Evolutionary conservation across 441 rosid genomes (phyloP).

Genomic region (Flueggea neowawraea): DNA sequence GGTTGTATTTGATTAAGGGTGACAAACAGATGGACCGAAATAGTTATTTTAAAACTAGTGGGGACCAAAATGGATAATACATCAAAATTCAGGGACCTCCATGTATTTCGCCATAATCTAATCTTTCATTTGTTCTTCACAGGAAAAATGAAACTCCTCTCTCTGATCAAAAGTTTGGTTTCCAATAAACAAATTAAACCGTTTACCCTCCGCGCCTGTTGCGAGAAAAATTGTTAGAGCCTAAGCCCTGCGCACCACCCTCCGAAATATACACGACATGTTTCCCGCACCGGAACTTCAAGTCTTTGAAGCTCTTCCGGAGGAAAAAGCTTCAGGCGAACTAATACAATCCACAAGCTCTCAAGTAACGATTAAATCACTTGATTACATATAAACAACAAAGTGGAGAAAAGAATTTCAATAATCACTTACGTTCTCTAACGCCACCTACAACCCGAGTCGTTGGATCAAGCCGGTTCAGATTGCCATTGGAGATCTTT

Average conservation of each 20-base stretch:
- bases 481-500: conserved; percentile 31
- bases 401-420: too few relatives aligned
- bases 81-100: too few relatives aligned
- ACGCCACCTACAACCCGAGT: conserved; percentile 40
- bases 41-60: too few relatives aligned
- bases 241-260: conserved; percentile 13
- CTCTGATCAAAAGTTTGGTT: conserved; percentile 79
- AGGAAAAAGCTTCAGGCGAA: conserved; percentile 76
- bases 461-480: conserved; percentile 59
- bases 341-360: conserved; percentile 24
- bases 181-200: conserved; percentile 86
- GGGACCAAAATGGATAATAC: too few relatives aligned
- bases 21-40: too few relatives aligned
- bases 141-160: conserved; percentile 35
- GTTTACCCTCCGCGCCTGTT: conserved; percentile 22
- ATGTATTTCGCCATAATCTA: too few relatives aligned
- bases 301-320: conserved; percentile 70
- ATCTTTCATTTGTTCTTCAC: too few relatives aligned
- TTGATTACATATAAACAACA: too few relatives aligned
- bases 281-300: conserved; percentile 49
- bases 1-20: too few relatives aligned
- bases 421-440: conserved; percentile 39
- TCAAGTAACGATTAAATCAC: too few relatives aligned
- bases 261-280: conserved; percentile 52
- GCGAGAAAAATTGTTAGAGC: conserved; percentile 19